Base-by-base conservation (phyloP, 805 yeast species). In the Zygoascus biomembranicola region DNA sequence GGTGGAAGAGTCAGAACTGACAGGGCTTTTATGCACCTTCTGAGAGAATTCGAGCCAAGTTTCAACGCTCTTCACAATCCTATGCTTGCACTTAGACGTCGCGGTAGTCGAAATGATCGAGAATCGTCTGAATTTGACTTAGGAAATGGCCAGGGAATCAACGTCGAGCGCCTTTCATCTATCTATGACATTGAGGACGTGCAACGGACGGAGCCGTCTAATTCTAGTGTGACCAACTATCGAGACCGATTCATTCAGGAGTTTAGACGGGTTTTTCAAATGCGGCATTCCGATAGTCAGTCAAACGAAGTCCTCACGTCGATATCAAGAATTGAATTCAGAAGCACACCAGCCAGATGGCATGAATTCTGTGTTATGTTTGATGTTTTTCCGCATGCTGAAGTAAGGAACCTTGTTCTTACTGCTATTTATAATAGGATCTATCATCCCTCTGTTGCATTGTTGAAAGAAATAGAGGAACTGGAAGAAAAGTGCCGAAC, bases 381-480 rank as follows among this genome's bases (percentile, higher is more conserved):
- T 9, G 44, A 42, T 18, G 44, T 42, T 4, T 42, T 42, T 9
- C 26, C 26, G 5, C 44, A 42, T 18, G 44, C 20, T 18, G 44
- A 19, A 18, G 39, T 45, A 5, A n/a, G 20, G 45, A 45, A 31
- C 20, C 20, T 42, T 43, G 55, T 66, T 19, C 42, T 60, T 16
- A 62, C 59, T 47, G 57, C 60, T 19, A 54, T 66, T 35, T 50
- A 56, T 43, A 63, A 65, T 50, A 35, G 50, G 10, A 57, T 65
- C 23, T 39, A 54, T 23, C 62, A 62, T 1, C 47, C 52, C 14
- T 61, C 66, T 2, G 11, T 53, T 20, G 61, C 55, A 19, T 63
- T 61, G 44, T 69, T 66, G 14, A 67, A 63, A 16, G 57, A 60
- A n/a, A 55, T 48, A 2, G 19, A 23, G n/a, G 53, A 58, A 28